phyloP scores from a whole-genome alignment of 306 rosid species.

The Rosa multiflora region DNA sequence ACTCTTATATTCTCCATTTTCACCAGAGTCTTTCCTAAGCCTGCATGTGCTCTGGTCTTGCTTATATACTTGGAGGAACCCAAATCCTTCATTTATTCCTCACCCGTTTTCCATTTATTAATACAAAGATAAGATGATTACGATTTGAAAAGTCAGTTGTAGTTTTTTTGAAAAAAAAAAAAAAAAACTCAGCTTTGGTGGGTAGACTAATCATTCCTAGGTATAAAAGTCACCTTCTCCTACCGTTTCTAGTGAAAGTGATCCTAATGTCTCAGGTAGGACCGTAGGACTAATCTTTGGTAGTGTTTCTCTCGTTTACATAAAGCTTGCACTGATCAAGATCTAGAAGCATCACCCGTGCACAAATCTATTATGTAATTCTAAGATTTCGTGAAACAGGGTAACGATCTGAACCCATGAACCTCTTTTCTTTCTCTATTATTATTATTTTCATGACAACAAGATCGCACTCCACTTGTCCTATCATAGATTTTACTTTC shows the following conservation, averaged over 20 bases:
- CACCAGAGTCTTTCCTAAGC: not conserved
- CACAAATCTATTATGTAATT: not conserved
- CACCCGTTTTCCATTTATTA: not conserved
- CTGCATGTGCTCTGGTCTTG: not conserved
- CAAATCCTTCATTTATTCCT: not conserved
- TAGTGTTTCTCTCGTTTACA: no score
- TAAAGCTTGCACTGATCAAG: constrained; percentile 21
- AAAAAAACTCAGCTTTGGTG: not conserved
- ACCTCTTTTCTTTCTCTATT: no score
- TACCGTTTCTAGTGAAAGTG: not conserved
- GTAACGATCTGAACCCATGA: no score
- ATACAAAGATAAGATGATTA: no score
- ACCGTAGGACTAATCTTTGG: not conserved
- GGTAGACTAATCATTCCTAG: not conserved
- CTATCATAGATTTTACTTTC: no score
- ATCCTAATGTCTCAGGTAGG: not conserved
- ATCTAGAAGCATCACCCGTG: no score
- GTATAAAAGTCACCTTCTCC: not conserved
- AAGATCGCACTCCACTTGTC: constrained; percentile 20
- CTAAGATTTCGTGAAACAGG: not conserved
- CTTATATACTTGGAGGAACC: not conserved
- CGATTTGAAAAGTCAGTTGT: no score
- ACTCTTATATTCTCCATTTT: not conserved
- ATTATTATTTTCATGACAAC: constrained; percentile 20
- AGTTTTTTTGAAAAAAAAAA: no score